Percentiles rank a stretch among this genome's conserved stretches.
Evolutionary conservation across 176 grass and related monocot species (phyloP).

Genomic region (Zea luxurians): DNA sequence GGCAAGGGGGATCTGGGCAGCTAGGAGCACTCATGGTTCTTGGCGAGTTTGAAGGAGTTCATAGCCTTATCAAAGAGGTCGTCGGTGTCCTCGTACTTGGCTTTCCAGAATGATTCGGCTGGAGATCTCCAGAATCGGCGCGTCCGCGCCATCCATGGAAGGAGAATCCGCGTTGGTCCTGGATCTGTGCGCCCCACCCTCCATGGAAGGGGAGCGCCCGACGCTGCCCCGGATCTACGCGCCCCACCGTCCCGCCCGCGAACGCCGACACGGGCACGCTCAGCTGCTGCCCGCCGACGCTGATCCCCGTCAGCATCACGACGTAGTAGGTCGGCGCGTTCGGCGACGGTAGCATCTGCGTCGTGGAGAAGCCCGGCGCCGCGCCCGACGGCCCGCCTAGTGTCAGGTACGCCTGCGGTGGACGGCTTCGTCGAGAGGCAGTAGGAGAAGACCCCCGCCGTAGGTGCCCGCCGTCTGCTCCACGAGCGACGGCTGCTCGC

Average conservation of each 20-base stretch:
- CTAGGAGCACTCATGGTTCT: too few relatives aligned
- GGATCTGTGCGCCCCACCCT: too few relatives aligned
- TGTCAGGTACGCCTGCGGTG: slow-evolving; percentile 57
- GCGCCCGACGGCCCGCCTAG: slow-evolving; percentile 41
- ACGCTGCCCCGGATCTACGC: too few relatives aligned
- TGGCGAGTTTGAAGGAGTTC: too few relatives aligned
- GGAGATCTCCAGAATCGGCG: too few relatives aligned
- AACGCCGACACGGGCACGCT: slow-evolving; percentile 46
- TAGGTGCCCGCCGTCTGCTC: slow-evolving; percentile 55
- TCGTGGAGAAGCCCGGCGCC: slow-evolving; percentile 44
- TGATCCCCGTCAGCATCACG: slow-evolving; percentile 57
- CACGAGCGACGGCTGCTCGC: slow-evolving; percentile 49
- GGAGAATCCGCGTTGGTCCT: too few relatives aligned
- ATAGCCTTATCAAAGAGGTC: too few relatives aligned
- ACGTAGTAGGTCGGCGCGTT: slow-evolving; percentile 64
- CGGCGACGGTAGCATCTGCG: slow-evolving; percentile 52
- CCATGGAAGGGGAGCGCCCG: too few relatives aligned
- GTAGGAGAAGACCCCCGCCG: slow-evolving; percentile 72
- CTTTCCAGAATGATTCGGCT: too few relatives aligned
- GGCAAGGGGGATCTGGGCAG: too few relatives aligned
- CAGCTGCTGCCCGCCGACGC: slow-evolving; percentile 60
- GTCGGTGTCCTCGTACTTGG: too few relatives aligned
- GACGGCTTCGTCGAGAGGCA: slow-evolving; percentile 65
- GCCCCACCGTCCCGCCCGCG: slow-evolving; percentile 51
- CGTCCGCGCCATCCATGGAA: too few relatives aligned